Conservation (phyloP, 1,284 basidiomycete genomes). For the Boletus putidus region DNA sequence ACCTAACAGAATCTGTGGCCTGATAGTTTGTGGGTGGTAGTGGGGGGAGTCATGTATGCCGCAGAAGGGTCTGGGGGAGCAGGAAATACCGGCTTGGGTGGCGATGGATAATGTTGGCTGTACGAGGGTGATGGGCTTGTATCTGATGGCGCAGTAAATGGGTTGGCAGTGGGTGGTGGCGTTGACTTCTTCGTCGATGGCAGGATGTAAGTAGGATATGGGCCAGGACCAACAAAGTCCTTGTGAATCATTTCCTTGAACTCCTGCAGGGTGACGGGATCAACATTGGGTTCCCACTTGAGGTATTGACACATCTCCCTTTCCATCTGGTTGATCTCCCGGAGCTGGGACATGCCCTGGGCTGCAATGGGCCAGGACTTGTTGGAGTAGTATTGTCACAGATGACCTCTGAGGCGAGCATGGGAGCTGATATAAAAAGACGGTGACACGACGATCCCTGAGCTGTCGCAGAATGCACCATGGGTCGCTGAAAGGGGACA, state of each 20-base stretch:
- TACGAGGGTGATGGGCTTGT: constrained; percentile 53
- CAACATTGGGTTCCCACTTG: constrained; percentile 87
- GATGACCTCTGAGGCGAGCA: constrained; percentile 90
- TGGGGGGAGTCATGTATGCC: constrained; percentile 38
- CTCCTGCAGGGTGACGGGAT: constrained; percentile 60
- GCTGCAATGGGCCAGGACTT: constrained; percentile 95
- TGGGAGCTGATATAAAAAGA: constrained; percentile 89
- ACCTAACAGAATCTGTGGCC: too few species aligned
- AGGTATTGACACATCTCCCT: constrained; percentile 91
- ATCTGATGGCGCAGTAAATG: constrained; percentile 50
- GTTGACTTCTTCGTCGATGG: constrained; percentile 57
- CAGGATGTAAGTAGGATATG: constrained; percentile 60
- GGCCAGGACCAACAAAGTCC: constrained; percentile 58
- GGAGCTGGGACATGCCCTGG: constrained; percentile 85
- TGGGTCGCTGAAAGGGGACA: constrained; percentile 82
- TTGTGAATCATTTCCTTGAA: constrained; percentile 64
- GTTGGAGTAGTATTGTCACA: constrained; percentile 98
- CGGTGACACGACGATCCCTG: constrained; percentile 90
- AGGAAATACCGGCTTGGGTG: constrained; percentile 39
- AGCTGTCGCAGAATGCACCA: constrained; percentile 89
- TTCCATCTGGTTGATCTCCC: constrained; percentile 97
- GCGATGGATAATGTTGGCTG: constrained; percentile 45
- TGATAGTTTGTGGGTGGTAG: constrained; percentile 50
- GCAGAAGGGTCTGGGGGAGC: constrained; percentile 25
- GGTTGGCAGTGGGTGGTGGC: constrained; percentile 48